phyloP scores from a whole-genome alignment of 2,329 filamentous ascomycete species.

The Triangularia verruculosa region DNA sequence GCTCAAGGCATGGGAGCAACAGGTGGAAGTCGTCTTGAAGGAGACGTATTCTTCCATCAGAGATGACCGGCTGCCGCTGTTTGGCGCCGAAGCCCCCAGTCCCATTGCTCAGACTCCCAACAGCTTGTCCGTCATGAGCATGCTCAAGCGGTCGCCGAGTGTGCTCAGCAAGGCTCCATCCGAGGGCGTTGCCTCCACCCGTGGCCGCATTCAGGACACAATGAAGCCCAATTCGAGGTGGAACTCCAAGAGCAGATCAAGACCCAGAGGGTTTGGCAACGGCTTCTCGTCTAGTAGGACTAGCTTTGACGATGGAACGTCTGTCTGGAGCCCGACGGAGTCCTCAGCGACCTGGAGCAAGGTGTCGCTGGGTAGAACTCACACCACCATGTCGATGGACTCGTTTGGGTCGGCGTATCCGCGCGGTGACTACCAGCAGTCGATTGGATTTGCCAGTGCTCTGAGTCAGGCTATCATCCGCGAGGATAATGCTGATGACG shows the following conservation, averaged over 20 bases:
- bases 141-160: conserved; percentile 83
- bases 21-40: conserved; percentile 87
- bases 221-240: conserved; percentile 60
- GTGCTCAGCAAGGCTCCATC: conserved; percentile 91
- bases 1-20: conserved; percentile 78
- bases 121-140: conserved; percentile 69
- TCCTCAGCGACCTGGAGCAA: conserved; percentile 97
- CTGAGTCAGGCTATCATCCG: conserved; percentile 95
- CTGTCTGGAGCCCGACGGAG: conserved; percentile 79
- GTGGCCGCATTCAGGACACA: conserved; percentile 67
- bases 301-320: conserved; percentile 86
- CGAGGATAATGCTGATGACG: conserved; percentile 62
- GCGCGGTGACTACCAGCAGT: conserved; percentile 84
- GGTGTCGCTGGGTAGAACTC: conserved; percentile 84
- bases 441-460: conserved; percentile 95
- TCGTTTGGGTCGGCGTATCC: conserved; percentile 77
- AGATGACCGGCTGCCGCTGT: conserved; percentile 79
- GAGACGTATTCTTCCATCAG: conserved; percentile 89
- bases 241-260: conserved; percentile 81
- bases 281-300: conserved; percentile 88
- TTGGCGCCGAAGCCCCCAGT: conserved; percentile 58
- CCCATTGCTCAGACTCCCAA: conserved; percentile 50
- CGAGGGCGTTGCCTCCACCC: conserved; percentile 66
- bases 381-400: conserved; percentile 88
- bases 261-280: conserved; percentile 71